Percentiles rank a stretch among this genome's conserved stretches.
Conservation (phyloP, 1,284 basidiomycete genomes). For the Schizophyllum commune region DNA sequence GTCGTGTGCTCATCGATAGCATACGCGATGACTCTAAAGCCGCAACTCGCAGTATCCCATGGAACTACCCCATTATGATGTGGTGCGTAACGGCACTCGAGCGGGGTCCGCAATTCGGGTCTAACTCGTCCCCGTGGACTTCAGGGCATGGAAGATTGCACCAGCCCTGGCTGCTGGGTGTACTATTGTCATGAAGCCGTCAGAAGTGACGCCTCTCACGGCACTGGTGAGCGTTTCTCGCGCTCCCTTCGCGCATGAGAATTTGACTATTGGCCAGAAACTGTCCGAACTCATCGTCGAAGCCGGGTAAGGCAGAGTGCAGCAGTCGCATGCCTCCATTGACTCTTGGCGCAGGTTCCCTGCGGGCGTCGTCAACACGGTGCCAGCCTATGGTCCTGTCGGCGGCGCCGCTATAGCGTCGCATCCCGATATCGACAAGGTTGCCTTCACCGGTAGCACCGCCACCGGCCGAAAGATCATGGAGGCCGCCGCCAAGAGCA, state of each 20-base stretch:
- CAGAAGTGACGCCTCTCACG: constrained; percentile 86
- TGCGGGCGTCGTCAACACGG: constrained; percentile 86
- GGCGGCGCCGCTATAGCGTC: constrained; percentile 80
- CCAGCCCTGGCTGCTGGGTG: constrained; percentile 87
- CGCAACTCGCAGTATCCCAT: constrained; percentile 57
- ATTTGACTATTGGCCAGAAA: constrained; percentile 40
- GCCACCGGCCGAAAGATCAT: constrained; percentile 88
- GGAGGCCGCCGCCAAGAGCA: constrained; percentile 88
- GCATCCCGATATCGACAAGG: constrained; percentile 79
- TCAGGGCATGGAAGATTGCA: constrained; percentile 83
- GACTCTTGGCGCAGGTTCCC: constrained; percentile 58
- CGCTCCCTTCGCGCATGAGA: background rate
- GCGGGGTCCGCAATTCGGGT: background rate
- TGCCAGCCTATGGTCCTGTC: constrained; percentile 72
- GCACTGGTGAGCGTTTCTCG: constrained; percentile 51
- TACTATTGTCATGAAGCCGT: constrained; percentile 88
- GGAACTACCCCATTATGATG: constrained; percentile 93
- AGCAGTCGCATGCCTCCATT: constrained; percentile 5
- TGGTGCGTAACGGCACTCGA: constrained; percentile 39
- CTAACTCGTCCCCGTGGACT: background rate
- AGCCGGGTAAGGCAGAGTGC: constrained; percentile 50
- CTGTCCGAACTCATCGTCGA: constrained; percentile 73
- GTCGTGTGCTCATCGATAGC: constrained; percentile 17
- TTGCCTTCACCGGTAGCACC: constrained; percentile 80
- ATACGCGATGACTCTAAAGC: constrained; percentile 2